Conservation (phyloP, 202 grass and related monocot species). For the Panicum virgatum region DNA sequence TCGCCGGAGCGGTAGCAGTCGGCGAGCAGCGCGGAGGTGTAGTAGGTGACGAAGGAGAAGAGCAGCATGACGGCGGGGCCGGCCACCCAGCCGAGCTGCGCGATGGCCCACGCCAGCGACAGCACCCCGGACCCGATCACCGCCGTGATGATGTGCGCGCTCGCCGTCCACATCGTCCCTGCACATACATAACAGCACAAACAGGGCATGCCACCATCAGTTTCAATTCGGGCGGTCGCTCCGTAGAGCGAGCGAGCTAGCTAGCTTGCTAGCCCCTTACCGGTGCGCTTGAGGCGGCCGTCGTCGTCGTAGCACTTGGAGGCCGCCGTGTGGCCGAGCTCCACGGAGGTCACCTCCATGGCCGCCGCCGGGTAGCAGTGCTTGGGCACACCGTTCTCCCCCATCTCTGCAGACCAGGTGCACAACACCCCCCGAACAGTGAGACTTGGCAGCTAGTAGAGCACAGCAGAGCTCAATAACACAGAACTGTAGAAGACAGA, state of each 20-base stretch:
- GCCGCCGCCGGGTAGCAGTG: slow-evolving; percentile 37
- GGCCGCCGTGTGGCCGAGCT: slow-evolving; percentile 48
- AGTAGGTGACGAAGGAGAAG: slow-evolving; percentile 93
- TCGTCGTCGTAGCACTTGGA: slow-evolving; percentile 94
- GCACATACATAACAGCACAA: background rate
- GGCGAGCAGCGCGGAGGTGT: slow-evolving; percentile 73
- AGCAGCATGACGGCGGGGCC: slow-evolving; percentile 89
- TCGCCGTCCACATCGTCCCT: slow-evolving; percentile 92
- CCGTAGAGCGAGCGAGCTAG: background rate
- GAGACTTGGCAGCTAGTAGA: slow-evolving; percentile 22
- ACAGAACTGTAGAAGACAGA: background rate
- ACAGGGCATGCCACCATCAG: background rate
- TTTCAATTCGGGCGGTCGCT: background rate
- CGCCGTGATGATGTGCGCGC: slow-evolving; percentile 93
- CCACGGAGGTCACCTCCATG: slow-evolving; percentile 56
- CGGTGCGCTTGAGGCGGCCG: slow-evolving; percentile 77
- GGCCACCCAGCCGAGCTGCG: slow-evolving; percentile 91
- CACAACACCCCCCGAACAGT: background rate
- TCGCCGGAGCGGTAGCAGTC: slow-evolving; percentile 94
- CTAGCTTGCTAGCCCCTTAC: slow-evolving; percentile 26
- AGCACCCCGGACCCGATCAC: slow-evolving; percentile 93
- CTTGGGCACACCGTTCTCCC: slow-evolving; percentile 44
- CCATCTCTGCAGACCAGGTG: slow-evolving; percentile 49
- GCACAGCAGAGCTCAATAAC: background rate
- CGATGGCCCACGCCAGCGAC: slow-evolving; percentile 91